Evolutionary conservation across 2,329 filamentous ascomycete genomes (phyloP).

Genomic region (Drechslerella coelobrocha): DNA sequence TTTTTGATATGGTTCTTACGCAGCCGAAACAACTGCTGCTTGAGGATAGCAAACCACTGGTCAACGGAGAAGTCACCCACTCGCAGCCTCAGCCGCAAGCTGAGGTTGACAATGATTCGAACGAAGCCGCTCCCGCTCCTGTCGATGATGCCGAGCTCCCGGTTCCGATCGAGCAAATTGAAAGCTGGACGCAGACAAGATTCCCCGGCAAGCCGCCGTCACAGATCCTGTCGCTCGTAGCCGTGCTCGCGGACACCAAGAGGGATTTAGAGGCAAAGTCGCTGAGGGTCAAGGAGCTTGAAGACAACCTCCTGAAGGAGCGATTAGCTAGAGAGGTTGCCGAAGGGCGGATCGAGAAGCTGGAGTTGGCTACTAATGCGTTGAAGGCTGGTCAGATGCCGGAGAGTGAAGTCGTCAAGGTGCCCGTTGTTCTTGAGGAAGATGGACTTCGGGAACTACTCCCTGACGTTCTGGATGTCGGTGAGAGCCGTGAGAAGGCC

Average conservation of each 20-base stretch:
- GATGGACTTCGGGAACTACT: slow-evolving; percentile 54
- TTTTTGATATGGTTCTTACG: slow-evolving; percentile 75
- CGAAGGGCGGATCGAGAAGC: slow-evolving; percentile 62
- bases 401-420: slow-evolving; percentile 55
- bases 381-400: slow-evolving; percentile 63
- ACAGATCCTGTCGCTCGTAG: slow-evolving; percentile 83
- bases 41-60: slow-evolving; percentile 8
- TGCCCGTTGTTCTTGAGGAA: slow-evolving; percentile 57
- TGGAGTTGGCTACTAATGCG: slow-evolving; percentile 74
- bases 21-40: slow-evolving; percentile 15
- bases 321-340: slow-evolving; percentile 80
- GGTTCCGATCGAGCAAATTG: slow-evolving; percentile 68
- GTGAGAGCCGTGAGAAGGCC: slow-evolving; percentile 54
- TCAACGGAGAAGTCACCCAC: slow-evolving; percentile 16
- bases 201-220: slow-evolving; percentile 66
- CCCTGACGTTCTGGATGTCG: slow-evolving; percentile 50
- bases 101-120: slow-evolving; percentile 14
- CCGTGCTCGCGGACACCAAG: slow-evolving; percentile 81
- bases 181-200: slow-evolving; percentile 60
- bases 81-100: background rate
- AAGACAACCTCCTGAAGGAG: slow-evolving; percentile 78
- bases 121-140: slow-evolving; percentile 1
- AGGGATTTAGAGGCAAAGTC: slow-evolving; percentile 86
- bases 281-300: slow-evolving; percentile 78
- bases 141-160: slow-evolving; percentile 53